Percentiles rank a stretch among this genome's conserved stretches.
Conservation (phyloP, 371 early-diverging fungal species). For the Mucor velutinosus region DNA sequence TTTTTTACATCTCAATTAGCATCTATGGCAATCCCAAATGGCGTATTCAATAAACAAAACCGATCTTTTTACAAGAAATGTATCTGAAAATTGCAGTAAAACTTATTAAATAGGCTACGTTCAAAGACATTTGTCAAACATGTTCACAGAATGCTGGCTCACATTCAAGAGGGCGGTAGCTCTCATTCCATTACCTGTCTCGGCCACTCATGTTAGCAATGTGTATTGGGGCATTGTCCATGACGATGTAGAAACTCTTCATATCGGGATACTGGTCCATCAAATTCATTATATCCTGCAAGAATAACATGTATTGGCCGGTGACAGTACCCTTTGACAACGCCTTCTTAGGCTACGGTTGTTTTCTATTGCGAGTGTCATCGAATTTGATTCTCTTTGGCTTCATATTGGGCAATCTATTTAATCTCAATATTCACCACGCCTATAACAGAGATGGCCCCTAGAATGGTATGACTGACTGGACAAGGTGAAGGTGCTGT, state of each 20-base stretch:
- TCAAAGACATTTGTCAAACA: conserved; percentile 4
- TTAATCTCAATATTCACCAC: conserved; percentile 12
- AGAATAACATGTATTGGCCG: conserved; percentile 6
- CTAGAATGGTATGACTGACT: conserved; percentile 15
- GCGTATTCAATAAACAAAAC: not conserved
- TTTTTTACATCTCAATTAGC: not conserved
- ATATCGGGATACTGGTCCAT: conserved; percentile 15
- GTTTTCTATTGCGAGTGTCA: conserved; percentile 11
- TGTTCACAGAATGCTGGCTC: not conserved
- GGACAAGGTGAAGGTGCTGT: conserved; percentile 14
- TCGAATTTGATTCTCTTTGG: conserved; percentile 8
- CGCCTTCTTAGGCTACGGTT: not conserved
- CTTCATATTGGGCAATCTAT: conserved; percentile 1
- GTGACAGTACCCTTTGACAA: conserved; percentile 6
- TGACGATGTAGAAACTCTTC: conserved; percentile 14
- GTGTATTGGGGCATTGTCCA: conserved; percentile 20
- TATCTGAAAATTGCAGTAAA: too few relatives aligned
- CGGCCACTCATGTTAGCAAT: not conserved
- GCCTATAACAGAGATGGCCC: conserved; percentile 6
- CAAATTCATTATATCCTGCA: conserved; percentile 4
- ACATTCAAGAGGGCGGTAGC: not conserved
- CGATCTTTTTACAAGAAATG: not conserved
- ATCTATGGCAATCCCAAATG: not conserved
- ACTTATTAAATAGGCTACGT: too few relatives aligned
- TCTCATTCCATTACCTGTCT: not conserved